Percentiles rank a stretch among this genome's conserved stretches.
These are phyloP conservation scores for Draba incana DNA, from an alignment of 345 rosid genomes.

Conservation along the genomic window DNA sequence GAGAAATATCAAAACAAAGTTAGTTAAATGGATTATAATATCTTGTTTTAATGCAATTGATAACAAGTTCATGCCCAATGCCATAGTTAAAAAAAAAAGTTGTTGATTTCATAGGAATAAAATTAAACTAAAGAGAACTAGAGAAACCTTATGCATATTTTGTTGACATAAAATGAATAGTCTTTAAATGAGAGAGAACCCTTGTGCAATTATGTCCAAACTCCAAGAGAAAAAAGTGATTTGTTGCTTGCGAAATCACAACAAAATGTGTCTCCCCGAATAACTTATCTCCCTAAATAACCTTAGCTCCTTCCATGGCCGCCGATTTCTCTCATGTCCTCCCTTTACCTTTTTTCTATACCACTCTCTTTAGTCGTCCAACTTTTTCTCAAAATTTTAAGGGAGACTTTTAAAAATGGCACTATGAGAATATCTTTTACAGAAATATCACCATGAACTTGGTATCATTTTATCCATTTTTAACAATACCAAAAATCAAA, in stretches of 20 bases:
- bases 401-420: too few relatives aligned
- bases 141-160: slow-evolving; percentile 1
- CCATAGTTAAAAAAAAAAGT: background rate
- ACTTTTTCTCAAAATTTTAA: background rate
- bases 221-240: background rate
- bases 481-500: too few relatives aligned
- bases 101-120: background rate
- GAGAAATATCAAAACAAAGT: slow-evolving; percentile 11
- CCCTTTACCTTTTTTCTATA: background rate
- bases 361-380: slow-evolving; percentile 6
- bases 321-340: slow-evolving; percentile 16
- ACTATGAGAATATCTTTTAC: too few relatives aligned
- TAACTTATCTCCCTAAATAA: slow-evolving; percentile 7
- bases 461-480: too few relatives aligned
- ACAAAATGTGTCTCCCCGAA: slow-evolving; percentile 7
- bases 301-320: slow-evolving; percentile 16
- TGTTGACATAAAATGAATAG: background rate
- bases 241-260: slow-evolving; percentile 27
- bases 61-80: background rate
- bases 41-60: background rate
- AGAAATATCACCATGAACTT: too few relatives aligned
- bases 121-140: background rate
- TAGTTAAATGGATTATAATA: background rate
- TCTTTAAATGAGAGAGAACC: background rate
- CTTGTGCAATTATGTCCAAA: slow-evolving; percentile 13